Evolutionary conservation across 352 stramenopile genomes (phyloP).

Genomic region (Pythium plurisporium): DNA sequence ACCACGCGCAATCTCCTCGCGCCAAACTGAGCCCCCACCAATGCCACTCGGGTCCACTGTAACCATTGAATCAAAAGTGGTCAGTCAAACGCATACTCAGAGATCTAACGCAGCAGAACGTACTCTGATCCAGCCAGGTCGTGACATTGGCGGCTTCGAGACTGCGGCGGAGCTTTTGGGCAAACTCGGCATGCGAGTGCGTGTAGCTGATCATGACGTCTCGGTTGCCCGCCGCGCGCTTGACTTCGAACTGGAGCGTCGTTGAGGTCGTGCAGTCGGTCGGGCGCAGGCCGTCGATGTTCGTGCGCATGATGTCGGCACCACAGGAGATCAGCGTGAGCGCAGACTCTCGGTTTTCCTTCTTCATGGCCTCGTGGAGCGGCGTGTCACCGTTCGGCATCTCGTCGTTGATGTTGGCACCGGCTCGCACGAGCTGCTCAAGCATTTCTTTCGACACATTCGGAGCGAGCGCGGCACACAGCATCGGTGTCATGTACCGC

Average conservation of each 20-base stretch:
- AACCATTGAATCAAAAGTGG: background rate
- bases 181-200: conserved; percentile 74
- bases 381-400: conserved; percentile 67
- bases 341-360: conserved; percentile 54
- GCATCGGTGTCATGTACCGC: conserved; percentile 53
- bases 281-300: conserved; percentile 59
- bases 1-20: conserved; percentile 73
- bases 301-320: conserved; percentile 58
- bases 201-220: conserved; percentile 90
- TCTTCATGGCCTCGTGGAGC: conserved; percentile 73
- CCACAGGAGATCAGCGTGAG: conserved; percentile 53
- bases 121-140: conserved; percentile 71
- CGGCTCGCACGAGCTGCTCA: conserved; percentile 40
- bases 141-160: conserved; percentile 74
- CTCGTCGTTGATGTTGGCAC: conserved; percentile 62
- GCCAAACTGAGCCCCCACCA: conserved; percentile 72
- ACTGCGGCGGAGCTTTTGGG: conserved; percentile 56
- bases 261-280: conserved; percentile 82
- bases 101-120: background rate
- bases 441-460: conserved; percentile 51
- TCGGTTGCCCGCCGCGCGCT: conserved; percentile 64
- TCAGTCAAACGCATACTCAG: background rate
- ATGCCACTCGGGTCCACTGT: conserved; percentile 73
- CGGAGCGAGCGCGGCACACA: conserved; percentile 57
- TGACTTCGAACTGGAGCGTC: conserved; percentile 79